Base-by-base conservation (phyloP, 352 stramenopile species). In the Phytopythium sindhum region DNA sequence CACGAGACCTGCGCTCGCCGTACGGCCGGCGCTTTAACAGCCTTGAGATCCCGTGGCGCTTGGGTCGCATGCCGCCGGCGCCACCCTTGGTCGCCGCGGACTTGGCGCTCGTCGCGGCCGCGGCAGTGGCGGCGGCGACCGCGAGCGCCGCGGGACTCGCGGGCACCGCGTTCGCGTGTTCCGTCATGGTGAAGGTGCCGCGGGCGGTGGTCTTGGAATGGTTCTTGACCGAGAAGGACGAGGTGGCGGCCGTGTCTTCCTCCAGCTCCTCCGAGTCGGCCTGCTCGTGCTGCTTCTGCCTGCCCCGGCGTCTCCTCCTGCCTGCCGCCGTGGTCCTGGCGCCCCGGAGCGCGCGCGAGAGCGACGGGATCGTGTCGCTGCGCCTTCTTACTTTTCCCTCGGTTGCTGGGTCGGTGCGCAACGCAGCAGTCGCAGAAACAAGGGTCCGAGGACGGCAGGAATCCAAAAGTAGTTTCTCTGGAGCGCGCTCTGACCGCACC, bases 1-100 rank as follows among this genome's bases (percentile, higher is more conserved):
- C 78, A 19, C 81, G 73, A 0, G 82, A 90, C 7, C 79, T 79
- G 7, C 75, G 69, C 63, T 90, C 80, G 37, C 77, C 70, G 60
- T 89, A 93, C 63, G 78, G 75, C 23, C 81, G 88, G 52, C 74
- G 75, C 14, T 72, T 69, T 41, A 90, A 76, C 66, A 90, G 89
- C 4, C 76, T 74, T 12, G 80, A 79, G 41, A 90, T 70, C 17
- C 73, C 87, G 56, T 78, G 80, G 9, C 73, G 73, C 69, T 90
- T 91, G 26, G 80, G 80, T 65, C 82, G 70, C 57, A 70, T 86
- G n/a, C 52, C 70, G 19, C 57, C 60, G 57, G 47, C 47, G 11
- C n/a, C 47, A 15, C 47, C 28, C 19, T 53, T 53, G 10, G 47
- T 53, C 23, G 66, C 67, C 51, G 64, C 67, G 48, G 75, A 61